phyloP scores from a whole-genome alignment of 1,284 basidiomycete genomes.

The Ceratobasidium sp. region DNA sequence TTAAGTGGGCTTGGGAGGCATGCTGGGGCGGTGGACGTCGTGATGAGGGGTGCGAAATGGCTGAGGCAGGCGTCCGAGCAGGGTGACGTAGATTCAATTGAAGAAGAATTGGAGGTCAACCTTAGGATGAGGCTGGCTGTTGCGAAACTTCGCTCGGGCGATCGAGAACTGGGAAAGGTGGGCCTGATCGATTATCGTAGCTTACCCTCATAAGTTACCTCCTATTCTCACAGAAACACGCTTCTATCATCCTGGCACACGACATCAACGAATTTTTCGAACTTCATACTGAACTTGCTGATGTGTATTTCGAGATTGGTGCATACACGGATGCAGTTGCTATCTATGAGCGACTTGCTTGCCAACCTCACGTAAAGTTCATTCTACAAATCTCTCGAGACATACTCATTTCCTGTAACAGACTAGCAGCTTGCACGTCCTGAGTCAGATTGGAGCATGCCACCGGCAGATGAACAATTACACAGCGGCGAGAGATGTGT shows the following conservation, averaged over 20 bases:
- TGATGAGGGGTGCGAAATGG: slow-evolving; percentile 87
- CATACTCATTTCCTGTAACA: not conserved
- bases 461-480: slow-evolving; percentile 77
- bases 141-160: slow-evolving; percentile 82
- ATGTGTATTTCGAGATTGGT: slow-evolving; percentile 80
- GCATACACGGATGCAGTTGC: slow-evolving; percentile 80
- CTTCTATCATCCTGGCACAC: slow-evolving; percentile 73
- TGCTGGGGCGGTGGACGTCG: slow-evolving; percentile 73
- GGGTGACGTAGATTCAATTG: slow-evolving; percentile 62
- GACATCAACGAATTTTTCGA: slow-evolving; percentile 80
- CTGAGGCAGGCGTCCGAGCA: slow-evolving; percentile 84
- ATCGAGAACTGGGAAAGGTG: slow-evolving; percentile 85
- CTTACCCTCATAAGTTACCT: not conserved
- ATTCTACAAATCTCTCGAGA: not conserved
- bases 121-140: slow-evolving; percentile 88
- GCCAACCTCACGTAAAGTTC: slow-evolving; percentile 68
- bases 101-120: slow-evolving; percentile 73
- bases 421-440: slow-evolving; percentile 75
- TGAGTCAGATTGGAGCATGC: slow-evolving; percentile 78
- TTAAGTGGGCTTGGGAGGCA: slow-evolving; percentile 78
- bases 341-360: slow-evolving; percentile 79
- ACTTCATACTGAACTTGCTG: slow-evolving; percentile 84
- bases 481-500: slow-evolving; percentile 81
- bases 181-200: slow-evolving; percentile 49
- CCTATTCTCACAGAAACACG: slow-evolving; percentile 69